Base-by-base conservation (phyloP, 225 moss, liverwort and hornwort genomes). In the Pleurozium schreberi region DNA sequence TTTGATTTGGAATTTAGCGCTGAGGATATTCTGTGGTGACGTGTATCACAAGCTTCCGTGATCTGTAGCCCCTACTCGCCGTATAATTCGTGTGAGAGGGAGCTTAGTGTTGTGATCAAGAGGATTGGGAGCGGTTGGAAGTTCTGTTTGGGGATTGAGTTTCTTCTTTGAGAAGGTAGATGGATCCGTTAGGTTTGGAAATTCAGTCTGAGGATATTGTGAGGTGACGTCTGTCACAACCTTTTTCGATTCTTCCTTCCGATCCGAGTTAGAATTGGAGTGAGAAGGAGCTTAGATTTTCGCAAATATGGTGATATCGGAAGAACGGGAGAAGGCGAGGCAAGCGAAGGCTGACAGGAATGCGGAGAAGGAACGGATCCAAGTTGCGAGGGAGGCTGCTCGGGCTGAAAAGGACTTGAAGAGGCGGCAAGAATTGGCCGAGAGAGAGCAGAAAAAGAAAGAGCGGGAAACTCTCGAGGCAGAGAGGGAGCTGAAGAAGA, bases 401-500 rank as follows among this genome's bases (percentile, higher is more conserved):
- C 79, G 92, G 66, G 91, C 40, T 52, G 95, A 90, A 43, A 93
- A 92, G 45, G 94, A 93, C 19, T 22, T 84, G 75, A 93, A 87
- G 82, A 75, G 62, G 85, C 90, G 38, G 88, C 88, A 87, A 40
- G 94, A 94, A 40, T 53, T 84, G 53, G 90, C 88, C 6, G 90
- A 92, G 80, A 91, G 75, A 47, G 92, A 93, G 79, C 88, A 90
- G 90, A 94, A 64, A 31, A 91, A 78, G 81, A 94, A 94, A 83
- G 96, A 96, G 86, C 92, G 90, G 14, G 95, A 93, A 60, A 87
- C 87, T 40, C 79, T 89, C 22, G 95, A 94, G 65, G 91, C 94
- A 86, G 87, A 87, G 86, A 93, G 75, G 61, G 93, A 92, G 83
- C 87, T 52, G 31, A 87, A 66, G 66, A 87, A 91, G 85, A 74